Evolutionary conservation across 169 alveolate species (phyloP).

Genomic region (Blepharisma undulans): DNA sequence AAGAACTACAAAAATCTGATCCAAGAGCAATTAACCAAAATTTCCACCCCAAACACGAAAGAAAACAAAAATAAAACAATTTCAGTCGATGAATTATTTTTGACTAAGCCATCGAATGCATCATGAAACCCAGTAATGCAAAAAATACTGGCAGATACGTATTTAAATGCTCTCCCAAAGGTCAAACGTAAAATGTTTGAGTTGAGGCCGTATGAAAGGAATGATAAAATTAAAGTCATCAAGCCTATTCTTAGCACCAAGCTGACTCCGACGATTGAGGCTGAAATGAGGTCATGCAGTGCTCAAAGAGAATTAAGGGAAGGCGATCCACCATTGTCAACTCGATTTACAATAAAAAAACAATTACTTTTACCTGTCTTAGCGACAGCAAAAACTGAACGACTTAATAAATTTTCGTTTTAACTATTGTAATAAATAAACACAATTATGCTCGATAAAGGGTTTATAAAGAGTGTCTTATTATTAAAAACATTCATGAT

Average conservation of each 20-base stretch:
- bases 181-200: background rate
- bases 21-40: background rate
- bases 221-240: background rate
- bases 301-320: background rate
- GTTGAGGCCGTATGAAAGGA: background rate
- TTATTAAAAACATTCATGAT: no score
- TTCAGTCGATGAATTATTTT: background rate
- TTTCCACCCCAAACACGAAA: background rate
- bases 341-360: background rate
- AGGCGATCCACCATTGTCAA: background rate
- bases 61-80: background rate
- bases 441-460: background rate
- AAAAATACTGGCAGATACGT: background rate
- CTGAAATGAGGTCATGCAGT: background rate
- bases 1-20: background rate
- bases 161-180: background rate
- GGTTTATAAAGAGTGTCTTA: no score
- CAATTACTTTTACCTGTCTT: background rate
- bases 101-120: background rate
- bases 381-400: background rate
- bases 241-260: background rate
- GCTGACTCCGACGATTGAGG: background rate
- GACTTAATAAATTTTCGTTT: background rate
- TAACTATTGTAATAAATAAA: background rate
- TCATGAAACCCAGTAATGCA: background rate